Evolutionary conservation across 495 filamentous ascomycete genomes (phyloP).

Genomic region (Aspergillus olivimuriae): DNA sequence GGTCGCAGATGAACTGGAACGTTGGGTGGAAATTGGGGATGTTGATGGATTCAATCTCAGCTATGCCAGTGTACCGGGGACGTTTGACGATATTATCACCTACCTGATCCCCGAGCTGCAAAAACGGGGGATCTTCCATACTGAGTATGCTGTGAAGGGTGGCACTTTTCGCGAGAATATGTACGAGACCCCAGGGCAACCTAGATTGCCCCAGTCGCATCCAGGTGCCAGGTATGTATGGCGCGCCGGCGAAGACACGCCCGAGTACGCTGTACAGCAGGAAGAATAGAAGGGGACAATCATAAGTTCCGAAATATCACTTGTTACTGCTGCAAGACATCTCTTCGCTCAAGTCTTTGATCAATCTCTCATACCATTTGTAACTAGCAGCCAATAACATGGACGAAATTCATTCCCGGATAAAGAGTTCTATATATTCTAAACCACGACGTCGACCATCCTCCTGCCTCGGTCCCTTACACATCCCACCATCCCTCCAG

Average conservation of each 20-base stretch:
- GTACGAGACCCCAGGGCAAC: conserved; percentile 29
- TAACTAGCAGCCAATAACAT: too few relatives aligned
- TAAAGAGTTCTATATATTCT: neutral
- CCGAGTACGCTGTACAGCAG: conserved; percentile 19
- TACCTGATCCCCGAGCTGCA: conserved; percentile 40
- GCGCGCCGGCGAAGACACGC: conserved; percentile 28
- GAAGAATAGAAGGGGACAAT: conserved; percentile 4
- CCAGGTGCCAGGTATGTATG: conserved; percentile 41
- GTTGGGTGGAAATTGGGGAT: conserved; percentile 53
- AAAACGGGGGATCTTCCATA: conserved; percentile 40
- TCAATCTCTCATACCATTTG: too few relatives aligned
- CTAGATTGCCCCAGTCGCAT: conserved; percentile 35
- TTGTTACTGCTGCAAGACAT: too few relatives aligned
- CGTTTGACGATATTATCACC: conserved; percentile 58
- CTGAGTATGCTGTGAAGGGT: conserved; percentile 37
- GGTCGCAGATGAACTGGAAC: conserved; percentile 56
- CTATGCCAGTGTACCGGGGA: conserved; percentile 53
- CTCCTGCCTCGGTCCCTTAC: too few relatives aligned
- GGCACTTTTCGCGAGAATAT: conserved; percentile 43
- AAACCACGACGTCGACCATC: neutral
- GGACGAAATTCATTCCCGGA: too few relatives aligned
- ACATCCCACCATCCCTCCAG: conserved; percentile 51
- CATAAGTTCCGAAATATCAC: too few relatives aligned
- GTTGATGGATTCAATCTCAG: conserved; percentile 60
- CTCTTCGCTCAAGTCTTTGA: too few relatives aligned